These are phyloP conservation scores for Salvia miltiorrhiza DNA, from an alignment of 257 asterid genomes.

Conservation along the genomic window DNA sequence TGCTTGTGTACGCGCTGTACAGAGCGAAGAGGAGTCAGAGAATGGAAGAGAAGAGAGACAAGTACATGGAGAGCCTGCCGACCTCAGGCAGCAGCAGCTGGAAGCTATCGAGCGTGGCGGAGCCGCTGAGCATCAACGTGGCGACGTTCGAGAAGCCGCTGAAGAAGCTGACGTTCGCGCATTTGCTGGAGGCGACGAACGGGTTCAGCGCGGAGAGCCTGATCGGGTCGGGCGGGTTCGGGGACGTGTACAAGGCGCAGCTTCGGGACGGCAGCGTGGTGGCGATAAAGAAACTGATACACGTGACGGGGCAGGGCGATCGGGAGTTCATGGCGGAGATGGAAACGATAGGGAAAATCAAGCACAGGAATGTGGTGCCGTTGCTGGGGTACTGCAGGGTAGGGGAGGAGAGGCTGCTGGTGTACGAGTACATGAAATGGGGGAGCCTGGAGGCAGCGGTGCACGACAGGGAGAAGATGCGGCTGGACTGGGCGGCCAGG, in stretches of 20 bases:
- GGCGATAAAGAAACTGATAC: conserved; percentile 86
- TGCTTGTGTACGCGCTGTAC: conserved; percentile 64
- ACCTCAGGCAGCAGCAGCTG: conserved; percentile 88
- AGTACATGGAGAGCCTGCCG: conserved; percentile 88
- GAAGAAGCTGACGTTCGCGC: conserved; percentile 82
- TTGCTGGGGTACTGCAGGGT: conserved; percentile 79
- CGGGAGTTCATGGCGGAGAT: conserved; percentile 96
- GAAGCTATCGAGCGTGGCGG: conserved; percentile 79
- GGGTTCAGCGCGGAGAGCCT: conserved; percentile 78
- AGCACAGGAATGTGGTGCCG: conserved; percentile 87
- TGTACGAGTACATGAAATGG: conserved; percentile 87
- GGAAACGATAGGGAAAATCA: conserved; percentile 96
- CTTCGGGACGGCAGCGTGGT: conserved; percentile 69
- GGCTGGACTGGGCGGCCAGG: conserved; percentile 71
- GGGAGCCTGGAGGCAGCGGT: conserved; percentile 87
- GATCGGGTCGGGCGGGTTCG: conserved; percentile 97
- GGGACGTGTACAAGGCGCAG: conserved; percentile 90
- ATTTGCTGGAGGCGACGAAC: conserved; percentile 84
- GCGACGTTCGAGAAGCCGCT: conserved; percentile 91
- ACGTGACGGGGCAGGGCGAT: conserved; percentile 87
- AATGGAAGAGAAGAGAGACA: conserved; percentile 61
- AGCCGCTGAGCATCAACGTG: conserved; percentile 91
- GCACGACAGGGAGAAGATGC: conserved; percentile 42
- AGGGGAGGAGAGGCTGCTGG: conserved; percentile 91
- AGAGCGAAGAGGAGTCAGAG: conserved; percentile 37